phyloP scores from a whole-genome alignment of 2,329 filamentous ascomycete genomes.

The Botryotinia globosa region DNA sequence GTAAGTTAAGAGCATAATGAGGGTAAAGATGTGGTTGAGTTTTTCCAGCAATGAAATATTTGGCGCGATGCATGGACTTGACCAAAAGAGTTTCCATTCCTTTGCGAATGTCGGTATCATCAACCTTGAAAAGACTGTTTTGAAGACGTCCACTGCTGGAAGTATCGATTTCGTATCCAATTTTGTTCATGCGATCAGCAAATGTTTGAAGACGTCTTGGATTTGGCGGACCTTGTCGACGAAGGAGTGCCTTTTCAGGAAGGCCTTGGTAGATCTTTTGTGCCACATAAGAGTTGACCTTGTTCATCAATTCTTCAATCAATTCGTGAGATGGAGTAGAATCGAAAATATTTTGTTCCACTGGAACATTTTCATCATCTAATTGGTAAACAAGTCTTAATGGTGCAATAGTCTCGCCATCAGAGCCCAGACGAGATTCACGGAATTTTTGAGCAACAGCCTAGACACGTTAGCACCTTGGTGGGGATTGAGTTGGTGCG shows the following conservation, averaged over 20 bases:
- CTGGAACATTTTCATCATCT: slow-evolving; percentile 96
- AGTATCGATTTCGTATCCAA: slow-evolving; percentile 86
- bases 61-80: slow-evolving; percentile 94
- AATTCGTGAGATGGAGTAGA: slow-evolving; percentile 86
- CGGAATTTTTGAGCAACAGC: slow-evolving; percentile 86
- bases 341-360: slow-evolving; percentile 94
- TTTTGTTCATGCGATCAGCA: slow-evolving; percentile 85
- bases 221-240: slow-evolving; percentile 82
- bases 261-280: slow-evolving; percentile 75
- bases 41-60: slow-evolving; percentile 87
- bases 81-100: slow-evolving; percentile 95
- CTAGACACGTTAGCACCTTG: slow-evolving; percentile 42
- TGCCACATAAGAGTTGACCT: slow-evolving; percentile 85
- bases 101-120: slow-evolving; percentile 86
- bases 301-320: slow-evolving; percentile 92
- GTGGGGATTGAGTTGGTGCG: not conserved
- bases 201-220: slow-evolving; percentile 85
- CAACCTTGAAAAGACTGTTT: slow-evolving; percentile 90
- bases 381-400: slow-evolving; percentile 88
- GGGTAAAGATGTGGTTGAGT: slow-evolving; percentile 72
- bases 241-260: slow-evolving; percentile 88
- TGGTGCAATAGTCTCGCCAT: slow-evolving; percentile 74
- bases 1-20: slow-evolving; percentile 90
- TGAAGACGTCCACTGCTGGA: slow-evolving; percentile 88
- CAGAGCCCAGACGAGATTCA: slow-evolving; percentile 78